These are phyloP conservation scores for Suillus decipiens DNA, from an alignment of 768 basidiomycete species.

Conservation along the genomic window DNA sequence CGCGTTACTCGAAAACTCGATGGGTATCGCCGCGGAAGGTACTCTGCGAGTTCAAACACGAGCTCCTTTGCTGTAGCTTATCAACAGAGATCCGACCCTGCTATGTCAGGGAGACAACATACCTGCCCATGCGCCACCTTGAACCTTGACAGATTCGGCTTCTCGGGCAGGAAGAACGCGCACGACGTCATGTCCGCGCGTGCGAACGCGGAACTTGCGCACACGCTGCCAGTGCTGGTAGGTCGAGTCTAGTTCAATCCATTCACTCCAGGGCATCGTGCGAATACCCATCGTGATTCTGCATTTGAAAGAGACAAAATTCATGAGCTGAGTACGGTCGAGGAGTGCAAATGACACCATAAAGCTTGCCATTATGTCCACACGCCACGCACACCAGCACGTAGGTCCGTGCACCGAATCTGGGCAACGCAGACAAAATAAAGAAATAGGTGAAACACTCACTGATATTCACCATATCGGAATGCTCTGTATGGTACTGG, in stretches of 20 bases:
- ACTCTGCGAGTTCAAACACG: slow-evolving; percentile 68
- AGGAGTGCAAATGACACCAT: not conserved
- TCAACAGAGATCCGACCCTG: not conserved
- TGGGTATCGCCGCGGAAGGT: slow-evolving; percentile 64
- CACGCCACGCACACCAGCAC: not conserved
- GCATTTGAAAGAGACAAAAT: not conserved
- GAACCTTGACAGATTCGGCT: slow-evolving; percentile 37
- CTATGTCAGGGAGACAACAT: slow-evolving; percentile 11
- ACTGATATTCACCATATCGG: slow-evolving; percentile 65
- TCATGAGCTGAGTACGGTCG: not conserved
- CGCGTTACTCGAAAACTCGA: slow-evolving; percentile 53
- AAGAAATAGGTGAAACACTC: slow-evolving; percentile 24
- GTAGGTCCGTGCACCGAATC: not conserved
- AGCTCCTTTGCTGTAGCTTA: slow-evolving; percentile 57
- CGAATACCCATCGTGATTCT: slow-evolving; percentile 74
- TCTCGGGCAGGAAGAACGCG: slow-evolving; percentile 45
- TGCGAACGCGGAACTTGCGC: slow-evolving; percentile 53
- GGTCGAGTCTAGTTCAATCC: slow-evolving; percentile 71
- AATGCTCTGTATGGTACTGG: slow-evolving; percentile 70
- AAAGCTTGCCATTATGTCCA: not conserved
- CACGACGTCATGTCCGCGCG: slow-evolving; percentile 50
- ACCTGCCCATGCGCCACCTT: slow-evolving; percentile 35
- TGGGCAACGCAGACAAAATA: not conserved
- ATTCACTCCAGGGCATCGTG: slow-evolving; percentile 66
- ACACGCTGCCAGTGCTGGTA: slow-evolving; percentile 58